Percentiles rank a stretch among this genome's conserved stretches.
These are phyloP conservation scores for Thelonectria rubi DNA, from an alignment of 2,329 filamentous ascomycete genomes.

Conservation along the genomic window DNA sequence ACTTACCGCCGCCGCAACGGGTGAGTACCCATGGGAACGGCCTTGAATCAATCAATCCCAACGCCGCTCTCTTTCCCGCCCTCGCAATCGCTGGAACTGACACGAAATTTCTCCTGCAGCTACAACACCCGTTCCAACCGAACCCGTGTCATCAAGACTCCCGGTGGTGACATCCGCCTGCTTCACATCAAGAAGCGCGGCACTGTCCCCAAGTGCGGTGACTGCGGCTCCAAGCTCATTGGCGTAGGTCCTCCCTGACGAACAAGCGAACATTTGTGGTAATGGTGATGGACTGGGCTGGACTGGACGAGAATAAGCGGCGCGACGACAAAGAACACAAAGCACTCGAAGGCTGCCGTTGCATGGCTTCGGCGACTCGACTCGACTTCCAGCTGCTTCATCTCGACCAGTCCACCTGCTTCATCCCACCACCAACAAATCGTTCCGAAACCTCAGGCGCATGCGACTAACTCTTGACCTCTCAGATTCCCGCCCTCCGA, in stretches of 20 bases:
- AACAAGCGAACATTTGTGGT: conserved; percentile 27
- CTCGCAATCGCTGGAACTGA: conserved; percentile 37
- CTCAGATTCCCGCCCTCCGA: conserved; percentile 90
- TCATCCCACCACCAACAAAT: conserved; percentile 23
- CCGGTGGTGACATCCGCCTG: conserved; percentile 93
- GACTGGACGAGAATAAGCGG: conserved; percentile 15
- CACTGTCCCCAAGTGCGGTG: conserved; percentile 98
- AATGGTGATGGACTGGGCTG: conserved; percentile 27
- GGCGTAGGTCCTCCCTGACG: conserved; percentile 77
- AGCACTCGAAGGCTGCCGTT: background rate
- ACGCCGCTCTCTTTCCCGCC: conserved; percentile 16
- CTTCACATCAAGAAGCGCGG: conserved; percentile 99
- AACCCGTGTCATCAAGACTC: conserved; percentile 94
- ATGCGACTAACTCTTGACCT: conserved; percentile 29
- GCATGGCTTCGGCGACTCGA: background rate
- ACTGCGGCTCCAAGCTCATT: conserved; percentile 97
- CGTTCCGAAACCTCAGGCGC: conserved; percentile 2
- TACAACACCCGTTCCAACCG: conserved; percentile 99
- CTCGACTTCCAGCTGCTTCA: background rate
- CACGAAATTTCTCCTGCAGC: conserved; percentile 55
- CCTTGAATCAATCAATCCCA: conserved; percentile 30
- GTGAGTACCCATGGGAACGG: conserved; percentile 62
- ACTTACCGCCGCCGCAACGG: conserved; percentile 81
- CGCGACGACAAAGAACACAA: conserved; percentile 8
- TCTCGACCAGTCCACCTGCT: conserved; percentile 10